Evolutionary conservation across 371 early-diverging fungal genomes (phyloP), one percentile per base, ranked within the genome.

Genomic region (Umbelopsis sp.): DNA sequence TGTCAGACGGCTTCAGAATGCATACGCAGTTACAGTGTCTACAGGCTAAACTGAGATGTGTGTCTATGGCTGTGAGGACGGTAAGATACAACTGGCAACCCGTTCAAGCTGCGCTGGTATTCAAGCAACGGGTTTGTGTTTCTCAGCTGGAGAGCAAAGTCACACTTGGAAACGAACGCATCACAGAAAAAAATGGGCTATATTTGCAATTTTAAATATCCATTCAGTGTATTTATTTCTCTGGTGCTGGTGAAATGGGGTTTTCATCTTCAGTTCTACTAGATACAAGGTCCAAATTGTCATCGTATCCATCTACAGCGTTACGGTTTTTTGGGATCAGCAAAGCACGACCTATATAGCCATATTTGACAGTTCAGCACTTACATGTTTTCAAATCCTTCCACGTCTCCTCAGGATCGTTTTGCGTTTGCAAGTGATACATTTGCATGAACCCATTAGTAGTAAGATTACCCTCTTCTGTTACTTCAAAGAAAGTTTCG

Each of bases 331-430:
- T 64, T 44, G 50, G 5, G 24, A 41, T 11, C 67, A 67, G 20
- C 10, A 2, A 22, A 48, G 6, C 48, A n/a, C 20, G 20, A 48
- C 3, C 4, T 48, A 0, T 41, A 41, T 41, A 41, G 41, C 41
- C 41, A 41, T 10, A 41, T 41, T 41, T 29, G 20, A 50, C 22
- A 50, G 65, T 50, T 14, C 37, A 37, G 37, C 29, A 67, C 74
- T 68, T 74, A 78, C 87, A 88, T 68, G 84, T 89, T 63, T 81
- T 80, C 50, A 92, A 80, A 70, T 92, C 93, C 65, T 86, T 89
- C 79, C 91, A 84, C 16, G 93, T 92, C 72, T 90, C 91, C 71
- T 85, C 87, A 45, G 88, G 87, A 44, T 92, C 93, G 48, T 81
- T 81, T 18, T 83, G 69, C 2, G 90, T 88, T 74, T 91, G 91